A percentile compares a stretch with the other conserved stretches of the same genome.
Conservation (phyloP, 352 stramenopile genomes). For the Pythium utonaiense region DNA sequence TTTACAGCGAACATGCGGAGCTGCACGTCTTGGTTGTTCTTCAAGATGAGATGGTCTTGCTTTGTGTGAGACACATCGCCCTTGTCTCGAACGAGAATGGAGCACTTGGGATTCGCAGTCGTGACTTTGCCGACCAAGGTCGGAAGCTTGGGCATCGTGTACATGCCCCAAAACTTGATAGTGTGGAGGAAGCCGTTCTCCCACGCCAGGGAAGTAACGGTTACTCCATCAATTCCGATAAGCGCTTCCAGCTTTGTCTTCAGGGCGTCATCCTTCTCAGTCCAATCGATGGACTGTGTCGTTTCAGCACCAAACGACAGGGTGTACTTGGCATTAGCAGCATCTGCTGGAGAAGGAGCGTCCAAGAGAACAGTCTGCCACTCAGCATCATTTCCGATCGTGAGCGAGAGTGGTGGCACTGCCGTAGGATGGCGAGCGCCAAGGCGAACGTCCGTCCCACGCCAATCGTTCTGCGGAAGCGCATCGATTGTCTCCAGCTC, state of each 20-base stretch:
- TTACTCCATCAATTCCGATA: slow-evolving; percentile 51
- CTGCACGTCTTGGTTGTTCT: slow-evolving; percentile 43
- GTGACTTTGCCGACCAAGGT: slow-evolving; percentile 31
- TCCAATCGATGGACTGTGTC: slow-evolving; percentile 39
- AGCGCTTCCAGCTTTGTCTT: slow-evolving; percentile 44
- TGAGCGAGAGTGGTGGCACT: slow-evolving; percentile 36
- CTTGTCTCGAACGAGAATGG: slow-evolving; percentile 45
- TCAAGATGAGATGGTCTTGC: slow-evolving; percentile 48
- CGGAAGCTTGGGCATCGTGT: slow-evolving; percentile 50
- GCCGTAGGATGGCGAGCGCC: slow-evolving; percentile 37
- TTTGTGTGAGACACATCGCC: slow-evolving; percentile 41
- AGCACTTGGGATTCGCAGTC: slow-evolving; percentile 27
- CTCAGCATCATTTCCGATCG: slow-evolving; percentile 47
- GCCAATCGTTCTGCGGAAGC: slow-evolving; percentile 53
- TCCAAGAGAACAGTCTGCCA: slow-evolving; percentile 56
- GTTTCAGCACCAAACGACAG: slow-evolving; percentile 52
- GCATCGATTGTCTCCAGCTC: slow-evolving; percentile 56
- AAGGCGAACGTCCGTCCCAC: slow-evolving; percentile 50
- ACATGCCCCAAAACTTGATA: slow-evolving; percentile 85
- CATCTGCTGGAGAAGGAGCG: slow-evolving; percentile 22
- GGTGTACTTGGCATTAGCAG: slow-evolving; percentile 35
- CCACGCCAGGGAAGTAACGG: slow-evolving; percentile 32
- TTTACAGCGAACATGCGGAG: slow-evolving; percentile 70
- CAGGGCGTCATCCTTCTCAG: slow-evolving; percentile 27
- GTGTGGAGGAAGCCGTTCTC: slow-evolving; percentile 73